Evolutionary conservation across 177 flowering plant genomes (phyloP), one percentile per base, ranked within the genome.

Genomic region (Vitis hybrid): DNA sequence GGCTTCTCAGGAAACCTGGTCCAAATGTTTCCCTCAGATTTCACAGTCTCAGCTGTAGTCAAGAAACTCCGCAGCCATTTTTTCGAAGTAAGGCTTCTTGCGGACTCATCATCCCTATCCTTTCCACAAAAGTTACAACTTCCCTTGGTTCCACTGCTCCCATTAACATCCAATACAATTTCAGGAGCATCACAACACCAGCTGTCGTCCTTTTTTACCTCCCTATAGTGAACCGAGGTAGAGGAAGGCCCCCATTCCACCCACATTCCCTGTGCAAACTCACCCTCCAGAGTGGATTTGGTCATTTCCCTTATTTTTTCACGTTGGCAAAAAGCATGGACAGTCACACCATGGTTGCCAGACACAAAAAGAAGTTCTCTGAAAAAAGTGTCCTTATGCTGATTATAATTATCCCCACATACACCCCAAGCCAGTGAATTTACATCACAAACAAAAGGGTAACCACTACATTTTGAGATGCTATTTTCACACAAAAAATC

Each of bases 341-440:
- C 88, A 6, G 87, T 84, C 63, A 96, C 88, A 61, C 97, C 97
- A 69, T 77, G 75, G 51, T 79, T 75, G 12, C 94, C 92, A 74
- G 86, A 84, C 62, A 96, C 91, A 83, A 96, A 86, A 63, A 96
- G 89, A 75, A 93, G 73, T 66, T 96, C 99, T 55, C 77, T 83
- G 74, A 86, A 89, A 54, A 68, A 66, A 65, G 78, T 60, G 69
- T 79, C 87, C 65, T 82, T 66, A 65, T 81, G 85, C 83, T 77
- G 85, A 78, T 82, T 78, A 79, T 85, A 85, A n/a, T 79, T 68
- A 74, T 92, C 95, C 68, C 82, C 97, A 76, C 83, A 85, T 56
- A 76, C 75, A 64, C 91, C 99, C 99, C 99, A 96, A 66, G 97
- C 91, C 73, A 91, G 64, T 50, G 98, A 93, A 59, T 86, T 83